These are phyloP conservation scores for Xylariales sp. DNA, from an alignment of 2,329 filamentous ascomycete species.

Conservation along the genomic window DNA sequence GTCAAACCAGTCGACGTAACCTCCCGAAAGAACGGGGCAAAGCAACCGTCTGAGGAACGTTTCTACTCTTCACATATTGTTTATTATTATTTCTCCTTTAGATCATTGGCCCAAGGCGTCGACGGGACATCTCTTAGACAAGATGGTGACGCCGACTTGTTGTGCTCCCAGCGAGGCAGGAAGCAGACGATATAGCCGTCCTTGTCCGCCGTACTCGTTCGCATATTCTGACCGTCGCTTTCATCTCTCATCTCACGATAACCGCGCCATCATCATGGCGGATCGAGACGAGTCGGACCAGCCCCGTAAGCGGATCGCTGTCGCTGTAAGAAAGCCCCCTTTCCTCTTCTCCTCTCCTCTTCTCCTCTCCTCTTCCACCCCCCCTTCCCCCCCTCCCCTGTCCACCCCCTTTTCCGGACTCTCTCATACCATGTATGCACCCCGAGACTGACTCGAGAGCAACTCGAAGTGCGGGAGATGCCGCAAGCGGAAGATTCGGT, in stretches of 20 bases:
- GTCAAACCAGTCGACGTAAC: slow-evolving; percentile 43
- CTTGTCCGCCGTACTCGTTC: slow-evolving; percentile 53
- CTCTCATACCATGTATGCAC: background rate
- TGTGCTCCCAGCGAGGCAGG: slow-evolving; percentile 52
- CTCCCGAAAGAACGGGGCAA: slow-evolving; percentile 40
- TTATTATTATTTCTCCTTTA: slow-evolving; percentile 21
- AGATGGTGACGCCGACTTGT: slow-evolving; percentile 58
- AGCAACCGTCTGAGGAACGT: slow-evolving; percentile 41
- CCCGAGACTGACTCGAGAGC: slow-evolving; percentile 38
- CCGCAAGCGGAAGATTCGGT: slow-evolving; percentile 93
- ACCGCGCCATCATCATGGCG: slow-evolving; percentile 54
- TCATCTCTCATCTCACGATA: slow-evolving; percentile 53
- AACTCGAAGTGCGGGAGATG: slow-evolving; percentile 81
- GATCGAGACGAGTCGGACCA: slow-evolving; percentile 59
- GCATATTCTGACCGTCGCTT: slow-evolving; percentile 54
- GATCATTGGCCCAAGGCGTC: slow-evolving; percentile 40
- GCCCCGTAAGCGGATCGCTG: slow-evolving; percentile 68
- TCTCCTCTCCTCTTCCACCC: background rate
- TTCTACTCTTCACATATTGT: slow-evolving; percentile 10
- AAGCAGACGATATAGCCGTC: slow-evolving; percentile 55
- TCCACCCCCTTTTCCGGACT: background rate
- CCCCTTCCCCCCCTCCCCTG: slow-evolving; percentile 14
- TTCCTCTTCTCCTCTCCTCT: slow-evolving; percentile 15
- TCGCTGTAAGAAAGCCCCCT: slow-evolving; percentile 62
- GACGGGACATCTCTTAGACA: slow-evolving; percentile 40